Evolutionary conservation across 495 filamentous ascomycete genomes (phyloP), one percentile per base, ranked within the genome.

Genomic region (Penicillium coffeae): DNA sequence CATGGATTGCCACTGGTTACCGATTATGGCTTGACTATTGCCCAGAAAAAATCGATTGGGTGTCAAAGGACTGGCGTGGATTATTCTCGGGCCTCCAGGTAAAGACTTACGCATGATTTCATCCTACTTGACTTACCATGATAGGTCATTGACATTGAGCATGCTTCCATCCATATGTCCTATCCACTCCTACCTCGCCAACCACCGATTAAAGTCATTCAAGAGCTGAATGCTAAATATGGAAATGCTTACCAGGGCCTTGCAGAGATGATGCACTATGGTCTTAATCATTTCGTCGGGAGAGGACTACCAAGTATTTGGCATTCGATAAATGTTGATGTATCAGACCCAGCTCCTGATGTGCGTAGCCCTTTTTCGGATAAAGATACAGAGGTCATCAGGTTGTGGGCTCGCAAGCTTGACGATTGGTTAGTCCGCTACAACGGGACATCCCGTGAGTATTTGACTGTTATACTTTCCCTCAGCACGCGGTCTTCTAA

Each of bases 131-230:
- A n/a, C 22, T 51, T n/a, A 54, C 15, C 10, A 1, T 21, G 3
- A 16, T 15, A 71, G 68, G 62, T 72, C n/a, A 69, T 69, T 34
- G 69, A 72, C 33, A 62, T 72, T 13, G 69, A 72, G 48, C 69
- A 72, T 50, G 69, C 67, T 3, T 72, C 69, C 9, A 68, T 72
- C 54, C 67, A 72, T 21, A 64, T 72, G 65, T 69, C 63, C 1
- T 64, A 66, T 20, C 69, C 69, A 18, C 51, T 72, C 20, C 41
- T 72, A 4, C 69, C 69, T 6, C 56, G 54, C 27, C 58, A 72
- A 22, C 62, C 68, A 14, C 65, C 63, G 5, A 51, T 53, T 16
- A 54, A 52, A 25, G 52, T 50, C 12, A 56, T 69, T 3, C 63
- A 65, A 25, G 35, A 47, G 1, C 20, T 65, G 8, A 56, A 63